Conservation (phyloP, 2,329 filamentous ascomycete species). For the Raffaelea ambrosiae region DNA sequence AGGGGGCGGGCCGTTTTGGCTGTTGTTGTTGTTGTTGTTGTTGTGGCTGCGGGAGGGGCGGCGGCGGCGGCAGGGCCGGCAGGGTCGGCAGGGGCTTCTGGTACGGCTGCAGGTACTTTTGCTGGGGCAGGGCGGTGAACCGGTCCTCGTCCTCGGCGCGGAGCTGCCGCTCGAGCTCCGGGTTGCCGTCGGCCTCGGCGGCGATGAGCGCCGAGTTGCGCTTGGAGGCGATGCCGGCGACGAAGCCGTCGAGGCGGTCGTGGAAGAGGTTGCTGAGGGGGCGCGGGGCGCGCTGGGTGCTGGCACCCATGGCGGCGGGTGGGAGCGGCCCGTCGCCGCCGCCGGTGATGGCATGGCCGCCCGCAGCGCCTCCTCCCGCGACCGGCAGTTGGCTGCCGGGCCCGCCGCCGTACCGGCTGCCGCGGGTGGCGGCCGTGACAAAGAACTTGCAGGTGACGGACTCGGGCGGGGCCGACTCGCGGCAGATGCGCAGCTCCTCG, state of each 20-base stretch:
- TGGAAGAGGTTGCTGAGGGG: constrained; percentile 70
- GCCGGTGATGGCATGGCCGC: not conserved
- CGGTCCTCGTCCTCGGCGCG: constrained; percentile 76
- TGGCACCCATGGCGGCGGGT: constrained; percentile 14
- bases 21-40: too few species aligned
- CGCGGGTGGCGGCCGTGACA: constrained; percentile 68
- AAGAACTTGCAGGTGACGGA: constrained; percentile 92
- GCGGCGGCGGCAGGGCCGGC: constrained; percentile 21
- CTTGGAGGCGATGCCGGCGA: constrained; percentile 79
- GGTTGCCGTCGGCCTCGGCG: constrained; percentile 71
- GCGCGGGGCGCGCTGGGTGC: constrained; percentile 40
- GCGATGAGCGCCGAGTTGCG: constrained; percentile 77
- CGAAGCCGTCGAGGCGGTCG: constrained; percentile 79
- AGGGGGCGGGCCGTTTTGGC: too few species aligned
- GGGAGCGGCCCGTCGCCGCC: not conserved
- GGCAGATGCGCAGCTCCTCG: constrained; percentile 85
- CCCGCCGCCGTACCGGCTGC: constrained; percentile 13
- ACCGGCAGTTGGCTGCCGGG: constrained; percentile 29
- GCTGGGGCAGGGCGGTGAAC: constrained; percentile 70
- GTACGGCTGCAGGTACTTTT: constrained; percentile 53
- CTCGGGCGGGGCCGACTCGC: constrained; percentile 79
- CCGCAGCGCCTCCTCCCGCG: constrained; percentile 4
- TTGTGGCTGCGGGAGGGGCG: too few species aligned
- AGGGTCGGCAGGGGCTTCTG: constrained; percentile 20
- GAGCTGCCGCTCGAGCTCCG: constrained; percentile 70